phyloP scores from a whole-genome alignment of 306 rosid species.

The Phaseolus lunatus region DNA sequence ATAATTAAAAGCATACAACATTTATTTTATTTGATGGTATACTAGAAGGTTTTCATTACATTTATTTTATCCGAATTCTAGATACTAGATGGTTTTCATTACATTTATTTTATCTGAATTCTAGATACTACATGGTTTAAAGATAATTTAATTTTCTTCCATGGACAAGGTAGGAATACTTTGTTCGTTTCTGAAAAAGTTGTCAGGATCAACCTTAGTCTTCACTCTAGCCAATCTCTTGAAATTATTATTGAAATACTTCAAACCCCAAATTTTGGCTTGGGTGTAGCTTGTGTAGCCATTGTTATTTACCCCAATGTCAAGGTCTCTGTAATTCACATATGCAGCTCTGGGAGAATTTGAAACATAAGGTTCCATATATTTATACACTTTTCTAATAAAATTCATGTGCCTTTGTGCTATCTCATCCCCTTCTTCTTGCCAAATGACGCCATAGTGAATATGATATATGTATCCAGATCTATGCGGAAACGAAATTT shows the following conservation, averaged over 20 bases:
- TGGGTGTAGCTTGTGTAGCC: conserved; percentile 42
- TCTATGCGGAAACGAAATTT: conserved; percentile 45
- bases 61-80: too few species aligned
- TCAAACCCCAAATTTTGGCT: conserved; percentile 46
- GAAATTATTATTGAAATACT: conserved; percentile 48
- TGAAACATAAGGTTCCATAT: conserved; percentile 39
- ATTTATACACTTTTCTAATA: conserved; percentile 35
- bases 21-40: too few species aligned
- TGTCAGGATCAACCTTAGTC: conserved; percentile 44
- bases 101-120: too few species aligned
- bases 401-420: conserved; percentile 33
- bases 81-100: too few species aligned
- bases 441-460: conserved; percentile 33
- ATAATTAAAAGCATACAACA: too few species aligned
- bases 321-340: conserved; percentile 46
- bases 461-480: conserved; percentile 34
- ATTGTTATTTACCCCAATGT: conserved; percentile 38
- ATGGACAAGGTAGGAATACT: conserved; percentile 26
- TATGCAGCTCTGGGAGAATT: conserved; percentile 8
- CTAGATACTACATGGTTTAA: too few species aligned
- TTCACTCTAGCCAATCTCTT: conserved; percentile 35
- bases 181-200: conserved; percentile 47
- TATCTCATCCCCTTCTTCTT: conserved; percentile 30
- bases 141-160: not conserved
- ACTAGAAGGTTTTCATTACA: too few species aligned